These are phyloP conservation scores for Botrytis pseudocinerea DNA, from an alignment of 2,329 filamentous ascomycete species.

Conservation along the genomic window DNA sequence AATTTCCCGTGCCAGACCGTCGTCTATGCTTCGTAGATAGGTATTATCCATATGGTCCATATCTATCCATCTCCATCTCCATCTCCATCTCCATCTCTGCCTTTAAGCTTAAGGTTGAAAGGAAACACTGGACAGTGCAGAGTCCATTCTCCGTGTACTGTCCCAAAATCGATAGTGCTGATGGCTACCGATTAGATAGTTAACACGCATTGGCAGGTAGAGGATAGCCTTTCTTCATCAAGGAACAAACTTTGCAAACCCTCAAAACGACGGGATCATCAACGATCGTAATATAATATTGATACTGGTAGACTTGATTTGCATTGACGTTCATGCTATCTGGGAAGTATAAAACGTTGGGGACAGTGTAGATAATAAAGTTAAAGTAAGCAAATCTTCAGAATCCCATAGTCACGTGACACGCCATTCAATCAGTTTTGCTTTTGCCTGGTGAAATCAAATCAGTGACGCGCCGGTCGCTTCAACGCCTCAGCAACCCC, in stretches of 20 bases:
- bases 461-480: conserved; percentile 7
- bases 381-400: background rate
- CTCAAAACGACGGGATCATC: background rate
- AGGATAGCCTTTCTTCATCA: background rate
- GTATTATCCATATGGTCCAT: too few relatives aligned
- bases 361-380: background rate
- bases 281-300: background rate
- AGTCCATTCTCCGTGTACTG: background rate
- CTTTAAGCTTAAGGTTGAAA: background rate
- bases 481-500: conserved; percentile 14
- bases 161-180: background rate
- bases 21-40: too few relatives aligned
- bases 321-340: background rate
- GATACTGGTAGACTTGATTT: background rate
- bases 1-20: background rate
- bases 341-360: background rate
- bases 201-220: background rate
- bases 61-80: background rate
- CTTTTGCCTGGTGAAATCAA: background rate
- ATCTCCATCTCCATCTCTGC: background rate
- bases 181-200: background rate
- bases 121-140: background rate
- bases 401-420: background rate
- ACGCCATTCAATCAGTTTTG: background rate
- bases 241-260: background rate